Conservation (phyloP, 352 stramenopile species). For the Phytopythium litorale region DNA sequence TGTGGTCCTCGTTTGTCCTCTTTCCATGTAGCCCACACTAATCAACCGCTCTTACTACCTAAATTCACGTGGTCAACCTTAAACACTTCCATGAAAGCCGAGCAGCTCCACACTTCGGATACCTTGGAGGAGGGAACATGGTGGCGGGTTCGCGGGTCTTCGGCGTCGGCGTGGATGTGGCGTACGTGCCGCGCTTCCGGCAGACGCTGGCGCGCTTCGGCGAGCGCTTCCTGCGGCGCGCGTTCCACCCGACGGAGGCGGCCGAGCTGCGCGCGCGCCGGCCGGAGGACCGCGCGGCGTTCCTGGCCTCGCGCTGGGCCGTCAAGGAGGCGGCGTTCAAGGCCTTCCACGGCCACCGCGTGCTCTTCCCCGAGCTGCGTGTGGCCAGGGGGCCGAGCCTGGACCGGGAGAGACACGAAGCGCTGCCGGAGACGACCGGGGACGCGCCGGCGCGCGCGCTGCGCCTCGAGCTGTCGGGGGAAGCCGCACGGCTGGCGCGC, state of each 20-base stretch:
- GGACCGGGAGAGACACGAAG: background rate
- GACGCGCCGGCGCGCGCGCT: conserved; percentile 34
- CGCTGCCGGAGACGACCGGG: conserved; percentile 25
- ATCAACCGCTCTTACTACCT: too few relatives aligned
- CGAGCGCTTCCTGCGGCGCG: conserved; percentile 52
- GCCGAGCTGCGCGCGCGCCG: conserved; percentile 46
- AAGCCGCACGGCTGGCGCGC: conserved; percentile 47
- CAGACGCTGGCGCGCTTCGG: conserved; percentile 50
- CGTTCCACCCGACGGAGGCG: conserved; percentile 68
- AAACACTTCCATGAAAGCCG: background rate
- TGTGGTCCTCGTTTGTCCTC: too few relatives aligned
- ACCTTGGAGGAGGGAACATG: background rate
- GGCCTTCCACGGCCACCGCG: conserved; percentile 72
- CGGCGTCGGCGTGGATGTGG: conserved; percentile 75
- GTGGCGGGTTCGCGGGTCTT: conserved; percentile 32
- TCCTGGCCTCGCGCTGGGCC: conserved; percentile 78
- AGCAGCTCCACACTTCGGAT: background rate
- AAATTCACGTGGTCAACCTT: too few relatives aligned
- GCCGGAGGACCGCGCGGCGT: conserved; percentile 31
- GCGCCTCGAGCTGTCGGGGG: conserved; percentile 51
- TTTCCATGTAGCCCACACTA: too few relatives aligned
- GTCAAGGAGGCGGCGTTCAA: conserved; percentile 84
- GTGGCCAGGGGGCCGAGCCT: conserved; percentile 7
- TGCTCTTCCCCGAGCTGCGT: conserved; percentile 76
- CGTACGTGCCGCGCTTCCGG: conserved; percentile 51